Evolutionary conservation across 1,284 basidiomycete species (phyloP), one percentile per base, ranked within the genome.

Genomic region (Ustilago curta): DNA sequence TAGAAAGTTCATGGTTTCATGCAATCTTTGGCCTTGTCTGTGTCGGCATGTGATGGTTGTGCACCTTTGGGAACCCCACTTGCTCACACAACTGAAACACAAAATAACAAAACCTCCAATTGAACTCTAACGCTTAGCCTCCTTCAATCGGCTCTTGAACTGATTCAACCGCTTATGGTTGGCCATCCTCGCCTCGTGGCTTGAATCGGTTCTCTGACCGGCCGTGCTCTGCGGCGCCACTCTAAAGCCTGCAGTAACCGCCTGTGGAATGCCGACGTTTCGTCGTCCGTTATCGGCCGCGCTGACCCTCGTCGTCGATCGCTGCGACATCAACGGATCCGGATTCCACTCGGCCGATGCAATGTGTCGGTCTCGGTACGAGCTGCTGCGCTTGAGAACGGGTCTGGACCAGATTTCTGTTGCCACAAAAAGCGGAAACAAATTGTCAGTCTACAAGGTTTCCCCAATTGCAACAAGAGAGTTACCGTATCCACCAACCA

Each of bases 391-490:
- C 50, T 83, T 83, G 6, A 84, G 62, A 27, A 84, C 79, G 3
- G 83, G 83, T 9, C 83, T 67, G n/a, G 83, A 81, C 83, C 83
- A 84, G 27, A 76, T 65, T 43, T 84, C 81, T 78, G 59, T 7
- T 0, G 7, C 6, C 0, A 16, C 19, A 27, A 42, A 29, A 29
- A 37, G 16, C 3, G 3, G 16, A 37, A 37, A 37, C 2, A 37
- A n/a, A n/a, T n/a, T 5, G 35, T 37, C 12, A 32, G 31, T 32
- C 8, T 37, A 37, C 35, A 37, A 14, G n/a, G n/a, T n/a, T 16
- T 37, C 6, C 35, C 35, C 2, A 37, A 14, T 31, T 31, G 6
- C 29, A 9, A 14, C 19, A 7, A n/a, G n/a, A n/a, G n/a, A n/a
- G n/a, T n/a, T n/a, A n/a, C n/a, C n/a, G n/a, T n/a, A n/a, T n/a